Base-by-base conservation (phyloP, 768 basidiomycete species). In the Sarcomyxa edulis region DNA sequence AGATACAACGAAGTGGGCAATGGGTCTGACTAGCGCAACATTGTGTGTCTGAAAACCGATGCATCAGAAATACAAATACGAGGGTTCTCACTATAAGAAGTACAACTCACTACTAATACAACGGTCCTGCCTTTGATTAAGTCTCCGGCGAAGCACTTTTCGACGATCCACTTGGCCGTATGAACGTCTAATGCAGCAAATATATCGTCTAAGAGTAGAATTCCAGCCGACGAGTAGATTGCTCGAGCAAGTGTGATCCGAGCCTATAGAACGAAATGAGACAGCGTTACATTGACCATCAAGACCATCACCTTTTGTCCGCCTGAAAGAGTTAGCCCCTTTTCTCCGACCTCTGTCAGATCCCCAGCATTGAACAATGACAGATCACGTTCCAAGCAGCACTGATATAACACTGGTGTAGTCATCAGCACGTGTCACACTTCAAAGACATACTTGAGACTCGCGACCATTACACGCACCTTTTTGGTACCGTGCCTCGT, bases 401-500 rank as follows among this genome's bases (percentile, higher is more conserved):
- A 79, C 51, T 88, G 85, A 11, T 71, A 59, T 21, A 94, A 60
- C 1, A 83, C 86, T n/a, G n/a, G n/a, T 19, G 24, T 23, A n/a
- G n/a, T n/a, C n/a, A n/a, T n/a, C n/a, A n/a, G n/a, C n/a, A n/a
- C n/a, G n/a, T n/a, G n/a, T 18, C 4, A 25, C 2, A n/a, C 27
- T 12, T n/a, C 12, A 25, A 14, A 5, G 5, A 7, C 6, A 5
- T 24, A n/a, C n/a, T n/a, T n/a, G n/a, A n/a, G n/a, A 15, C 10
- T 12, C 9, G n/a, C 12, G 24, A 22, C 8, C 6, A 28, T 10
- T 28, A 26, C 26, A n/a, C n/a, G n/a, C n/a, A n/a, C n/a, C n/a
- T 51, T 78, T 74, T 68, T 79, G 79, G 55, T 93, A 93, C 6
- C 81, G 69, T 40, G 72, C 76, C 51, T 84, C 79, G 31, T 93